Conservation (phyloP, 179 eudicot genomes). For the Vitellaria paradoxa region DNA sequence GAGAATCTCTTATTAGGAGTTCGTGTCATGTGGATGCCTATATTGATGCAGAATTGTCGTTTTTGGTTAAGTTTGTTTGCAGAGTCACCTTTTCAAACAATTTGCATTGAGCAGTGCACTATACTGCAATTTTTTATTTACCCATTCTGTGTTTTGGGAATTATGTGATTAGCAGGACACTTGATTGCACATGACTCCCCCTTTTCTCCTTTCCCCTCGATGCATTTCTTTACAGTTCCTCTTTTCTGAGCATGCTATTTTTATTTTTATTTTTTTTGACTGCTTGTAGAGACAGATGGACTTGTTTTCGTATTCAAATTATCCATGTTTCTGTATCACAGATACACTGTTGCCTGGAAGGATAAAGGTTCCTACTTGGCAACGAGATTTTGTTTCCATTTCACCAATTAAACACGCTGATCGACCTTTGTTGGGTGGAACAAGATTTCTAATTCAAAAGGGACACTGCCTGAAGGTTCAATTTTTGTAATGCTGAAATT, state of each 20-base stretch:
- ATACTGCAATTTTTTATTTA: not conserved
- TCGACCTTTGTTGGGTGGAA: slow-evolving; percentile 24
- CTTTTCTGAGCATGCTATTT: not conserved
- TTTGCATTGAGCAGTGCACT: no score
- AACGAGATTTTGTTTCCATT: slow-evolving; percentile 30
- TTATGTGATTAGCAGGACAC: not conserved
- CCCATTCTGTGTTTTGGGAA: not conserved
- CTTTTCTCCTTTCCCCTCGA: not conserved
- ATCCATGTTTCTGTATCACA: slow-evolving; percentile 2
- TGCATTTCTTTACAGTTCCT: not conserved
- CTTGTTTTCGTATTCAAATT: not conserved
- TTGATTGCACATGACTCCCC: not conserved
- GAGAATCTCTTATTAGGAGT: no score
- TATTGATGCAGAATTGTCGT: not conserved
- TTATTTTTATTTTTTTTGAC: not conserved
- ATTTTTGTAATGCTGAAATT: not conserved
- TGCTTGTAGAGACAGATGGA: not conserved
- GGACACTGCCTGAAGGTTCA: slow-evolving; percentile 42
- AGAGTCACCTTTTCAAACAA: not conserved
- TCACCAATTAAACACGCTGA: slow-evolving; percentile 24
- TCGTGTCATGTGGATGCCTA: no score
- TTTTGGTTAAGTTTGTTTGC: not conserved
- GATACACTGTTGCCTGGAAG: slow-evolving; percentile 19
- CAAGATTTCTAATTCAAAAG: slow-evolving; percentile 29
- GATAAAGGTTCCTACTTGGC: slow-evolving; percentile 25